Base-by-base conservation (phyloP, 2,329 filamentous ascomycete species). In the Aspergillus proliferans region DNA sequence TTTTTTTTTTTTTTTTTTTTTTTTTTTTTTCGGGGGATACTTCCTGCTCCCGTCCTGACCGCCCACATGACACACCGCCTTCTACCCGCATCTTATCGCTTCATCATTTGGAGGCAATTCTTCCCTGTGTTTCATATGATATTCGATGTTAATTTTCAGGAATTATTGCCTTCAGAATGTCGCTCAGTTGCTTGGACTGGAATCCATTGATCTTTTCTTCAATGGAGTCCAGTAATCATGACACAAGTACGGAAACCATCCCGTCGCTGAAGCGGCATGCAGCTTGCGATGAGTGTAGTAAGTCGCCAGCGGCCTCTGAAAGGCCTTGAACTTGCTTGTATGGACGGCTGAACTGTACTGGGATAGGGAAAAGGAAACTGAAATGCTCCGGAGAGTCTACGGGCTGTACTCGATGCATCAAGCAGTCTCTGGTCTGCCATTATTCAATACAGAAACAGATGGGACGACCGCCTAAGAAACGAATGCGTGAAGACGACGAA, bases 241-340 rank as follows among this genome's bases (percentile, higher is more conserved):
- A 51, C 40, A 39, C 49, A 18, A 30, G 47, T 4, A 41, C 53
- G 43, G 47, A 45, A 40, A 34, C 47, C 10, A 60, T 63, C 28
- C 58, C 54, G 43, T 50, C 53, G 18, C 52, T 61, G n/a, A 75
- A 75, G 49, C 64, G 68, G 56, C 73, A 75, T 61, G 64, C 73
- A 34, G 73, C 73, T 41, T 76, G 73, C 55, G 73, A 76, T 55
- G 73, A 76, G 53, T 76, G 73, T 56, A 67, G 73, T 76, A 69
- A 54, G 72, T 60, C 43, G 21, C 45, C 22, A 19, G 15, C 18
- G n/a, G 26, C 26, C 9, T 28, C 26, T 30, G 26, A 30, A 30
- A 12, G 4, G 10, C 10, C 26, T 40, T 19, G 18, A 12, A 22
- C 6, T 22, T 15, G 38, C 19, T 19, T 40, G 38, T 12, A 40